phyloP scores from a whole-genome alignment of 495 filamentous ascomycete species.

The Trichoderma erinaceum region DNA sequence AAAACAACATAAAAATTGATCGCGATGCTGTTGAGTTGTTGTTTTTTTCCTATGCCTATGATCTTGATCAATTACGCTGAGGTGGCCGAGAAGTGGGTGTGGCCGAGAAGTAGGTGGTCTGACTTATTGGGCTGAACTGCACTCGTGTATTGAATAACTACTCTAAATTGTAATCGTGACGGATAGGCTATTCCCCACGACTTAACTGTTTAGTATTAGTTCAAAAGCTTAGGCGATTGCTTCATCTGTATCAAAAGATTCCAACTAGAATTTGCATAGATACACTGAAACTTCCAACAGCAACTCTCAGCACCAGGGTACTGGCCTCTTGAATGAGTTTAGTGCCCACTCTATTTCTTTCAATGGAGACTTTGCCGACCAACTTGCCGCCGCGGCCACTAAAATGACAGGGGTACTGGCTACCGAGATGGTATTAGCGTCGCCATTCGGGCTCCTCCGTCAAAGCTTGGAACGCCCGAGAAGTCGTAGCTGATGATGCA shows the following conservation, averaged over 20 bases:
- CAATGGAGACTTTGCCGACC: not conserved
- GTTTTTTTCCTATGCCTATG: too few relatives aligned
- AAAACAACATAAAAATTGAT: too few relatives aligned
- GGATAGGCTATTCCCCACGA: conserved; percentile 9
- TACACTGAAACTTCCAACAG: too few relatives aligned
- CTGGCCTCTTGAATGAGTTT: not conserved
- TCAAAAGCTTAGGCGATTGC: not conserved
- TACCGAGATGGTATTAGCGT: not conserved
- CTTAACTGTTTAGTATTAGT: not conserved
- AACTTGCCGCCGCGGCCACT: not conserved
- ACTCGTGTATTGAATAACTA: not conserved
- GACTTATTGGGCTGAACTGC: not conserved
- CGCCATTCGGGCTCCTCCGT: not conserved
- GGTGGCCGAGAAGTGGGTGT: too few relatives aligned
- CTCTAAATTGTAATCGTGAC: not conserved
- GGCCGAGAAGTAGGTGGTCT: too few relatives aligned
- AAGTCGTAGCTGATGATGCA: not conserved
- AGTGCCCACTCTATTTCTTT: not conserved
- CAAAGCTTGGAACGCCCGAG: not conserved
- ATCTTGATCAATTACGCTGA: too few relatives aligned
- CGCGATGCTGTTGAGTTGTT: too few relatives aligned
- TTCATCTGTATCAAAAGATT: not conserved
- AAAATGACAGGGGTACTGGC: not conserved
- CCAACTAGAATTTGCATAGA: not conserved
- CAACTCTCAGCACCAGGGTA: not conserved